Evolutionary conservation across 2,329 filamentous ascomycete genomes (phyloP).

Genomic region (Thielaviopsis populi): DNA sequence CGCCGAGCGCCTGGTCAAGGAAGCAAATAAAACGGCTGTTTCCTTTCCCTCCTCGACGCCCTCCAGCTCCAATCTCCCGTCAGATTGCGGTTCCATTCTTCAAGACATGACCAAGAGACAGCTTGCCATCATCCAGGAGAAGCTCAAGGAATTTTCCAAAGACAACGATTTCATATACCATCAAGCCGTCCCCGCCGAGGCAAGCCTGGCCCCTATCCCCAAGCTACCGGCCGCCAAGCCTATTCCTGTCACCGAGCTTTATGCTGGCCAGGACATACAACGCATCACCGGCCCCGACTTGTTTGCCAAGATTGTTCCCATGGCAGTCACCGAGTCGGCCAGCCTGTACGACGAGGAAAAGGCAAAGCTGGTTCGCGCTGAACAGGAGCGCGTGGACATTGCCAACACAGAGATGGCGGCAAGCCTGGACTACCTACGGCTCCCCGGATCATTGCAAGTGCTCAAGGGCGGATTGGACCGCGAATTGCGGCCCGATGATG

Average conservation of each 20-base stretch:
- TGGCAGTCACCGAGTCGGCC: conserved; percentile 90
- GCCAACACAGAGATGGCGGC: conserved; percentile 94
- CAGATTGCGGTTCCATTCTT: conserved; percentile 60
- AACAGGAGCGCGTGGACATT: conserved; percentile 82
- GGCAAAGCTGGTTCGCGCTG: conserved; percentile 82
- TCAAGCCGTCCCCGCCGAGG: conserved; percentile 74
- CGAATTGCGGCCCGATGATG: conserved; percentile 61
- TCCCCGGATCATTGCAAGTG: conserved; percentile 78
- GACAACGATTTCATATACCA: conserved; percentile 99
- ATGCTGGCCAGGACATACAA: conserved; percentile 93
- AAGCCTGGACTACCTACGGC: conserved; percentile 80
- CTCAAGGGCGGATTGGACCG: conserved; percentile 87
- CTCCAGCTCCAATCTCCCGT: conserved; percentile 64
- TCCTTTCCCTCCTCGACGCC: conserved; percentile 69
- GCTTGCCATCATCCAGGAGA: conserved; percentile 63
- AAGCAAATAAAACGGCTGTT: conserved; percentile 61
- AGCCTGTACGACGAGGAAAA: conserved; percentile 98
- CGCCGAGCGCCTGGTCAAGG: conserved; percentile 63
- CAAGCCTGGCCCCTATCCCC: conserved; percentile 62
- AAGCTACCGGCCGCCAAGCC: conserved; percentile 93
- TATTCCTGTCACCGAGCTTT: conserved; percentile 90
- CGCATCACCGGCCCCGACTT: conserved; percentile 93
- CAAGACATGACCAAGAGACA: conserved; percentile 77
- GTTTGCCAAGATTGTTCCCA: conserved; percentile 90
- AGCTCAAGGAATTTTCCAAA: conserved; percentile 59